Conservation (phyloP, 139 green algal genomes). For the Desmodesmus armatus region DNA sequence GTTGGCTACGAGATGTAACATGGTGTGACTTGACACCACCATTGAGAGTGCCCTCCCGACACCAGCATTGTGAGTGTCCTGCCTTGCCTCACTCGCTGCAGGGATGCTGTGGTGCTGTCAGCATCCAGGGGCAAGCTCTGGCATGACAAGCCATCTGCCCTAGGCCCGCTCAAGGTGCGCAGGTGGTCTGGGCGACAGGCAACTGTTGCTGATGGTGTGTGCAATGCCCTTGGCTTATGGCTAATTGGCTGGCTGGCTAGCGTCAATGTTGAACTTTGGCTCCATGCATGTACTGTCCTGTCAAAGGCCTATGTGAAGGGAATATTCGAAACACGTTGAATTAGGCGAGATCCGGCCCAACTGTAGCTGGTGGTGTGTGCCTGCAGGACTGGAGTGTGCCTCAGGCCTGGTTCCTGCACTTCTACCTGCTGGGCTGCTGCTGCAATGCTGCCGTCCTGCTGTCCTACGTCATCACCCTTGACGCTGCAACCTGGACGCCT, state of each 20-base stretch:
- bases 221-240: not conserved
- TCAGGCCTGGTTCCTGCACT: constrained; percentile 82
- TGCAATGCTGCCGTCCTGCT: constrained; percentile 50
- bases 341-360: not conserved
- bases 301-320: too few species aligned
- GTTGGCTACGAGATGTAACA: too few species aligned
- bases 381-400: constrained; percentile 72
- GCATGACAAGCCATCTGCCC: constrained; percentile 48
- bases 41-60: not conserved
- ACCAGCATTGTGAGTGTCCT: not conserved
- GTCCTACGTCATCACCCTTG: constrained; percentile 18
- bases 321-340: not conserved
- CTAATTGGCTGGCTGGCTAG: not conserved
- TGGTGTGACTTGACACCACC: too few species aligned
- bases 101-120: constrained; percentile 60
- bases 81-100: too few species aligned
- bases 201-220: not conserved
- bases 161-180: constrained; percentile 62
- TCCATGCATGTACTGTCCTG: too few species aligned
- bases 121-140: constrained; percentile 69
- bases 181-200: not conserved
- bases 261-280: not conserved
- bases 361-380: not conserved
- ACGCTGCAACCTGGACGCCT: too few species aligned
- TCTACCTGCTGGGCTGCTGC: constrained; percentile 73